phyloP scores from a whole-genome alignment of 352 stramenopile species.

The Thraustotheca clavata region DNA sequence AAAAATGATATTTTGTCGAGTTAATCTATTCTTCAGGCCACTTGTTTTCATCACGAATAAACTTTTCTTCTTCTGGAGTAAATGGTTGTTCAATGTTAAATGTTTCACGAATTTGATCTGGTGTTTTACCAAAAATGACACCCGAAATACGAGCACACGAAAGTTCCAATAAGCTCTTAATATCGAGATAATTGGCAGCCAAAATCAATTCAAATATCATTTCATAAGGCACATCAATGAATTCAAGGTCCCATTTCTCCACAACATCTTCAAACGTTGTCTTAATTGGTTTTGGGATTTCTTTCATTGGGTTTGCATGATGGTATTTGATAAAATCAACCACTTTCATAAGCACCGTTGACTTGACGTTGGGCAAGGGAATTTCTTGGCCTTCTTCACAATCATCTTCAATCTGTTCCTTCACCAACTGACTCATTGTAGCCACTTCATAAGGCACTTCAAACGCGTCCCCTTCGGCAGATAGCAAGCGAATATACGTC shows the following conservation, averaged over 20 bases:
- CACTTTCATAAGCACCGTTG: constrained; percentile 38
- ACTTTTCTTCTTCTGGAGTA: constrained; percentile 52
- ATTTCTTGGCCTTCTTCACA: constrained; percentile 35
- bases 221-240: constrained; percentile 40
- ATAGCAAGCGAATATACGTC: constrained; percentile 41
- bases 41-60: constrained; percentile 63
- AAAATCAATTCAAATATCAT: constrained; percentile 59
- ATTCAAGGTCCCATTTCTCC: constrained; percentile 48
- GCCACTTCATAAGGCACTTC: constrained; percentile 34
- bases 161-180: constrained; percentile 53
- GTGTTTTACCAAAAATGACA: constrained; percentile 59
- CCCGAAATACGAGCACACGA: constrained; percentile 46
- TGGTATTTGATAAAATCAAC: constrained; percentile 54
- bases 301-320: constrained; percentile 40
- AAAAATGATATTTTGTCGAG: background rate
- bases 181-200: constrained; percentile 63
- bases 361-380: constrained; percentile 53
- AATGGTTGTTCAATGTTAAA: constrained; percentile 54
- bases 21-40: constrained; percentile 39
- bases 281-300: constrained; percentile 55
- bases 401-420: constrained; percentile 42
- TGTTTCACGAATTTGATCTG: constrained; percentile 47
- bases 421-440: constrained; percentile 37
- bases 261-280: constrained; percentile 41
- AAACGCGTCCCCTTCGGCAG: constrained; percentile 47